Evolutionary conservation across 2,329 filamentous ascomycete genomes (phyloP), one percentile per base, ranked within the genome.

Genomic region (Camptophora hylomeconis): DNA sequence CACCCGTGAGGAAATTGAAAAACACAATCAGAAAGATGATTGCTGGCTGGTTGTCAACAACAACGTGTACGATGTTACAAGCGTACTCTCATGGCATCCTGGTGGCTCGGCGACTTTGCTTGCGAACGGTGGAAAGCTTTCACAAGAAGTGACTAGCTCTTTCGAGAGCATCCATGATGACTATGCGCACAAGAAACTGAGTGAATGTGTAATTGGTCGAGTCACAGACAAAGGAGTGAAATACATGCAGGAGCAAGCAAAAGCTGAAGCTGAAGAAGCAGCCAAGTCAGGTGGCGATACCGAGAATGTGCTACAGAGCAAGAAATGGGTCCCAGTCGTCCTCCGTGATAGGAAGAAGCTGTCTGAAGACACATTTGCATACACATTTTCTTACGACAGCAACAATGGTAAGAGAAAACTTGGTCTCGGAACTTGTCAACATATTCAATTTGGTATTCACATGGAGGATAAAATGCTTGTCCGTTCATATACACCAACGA

Each of bases 41-140:
- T 65, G 63, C 39, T 69, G 65, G 65, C 53, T 69, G n/a, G 59
- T 67, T 0, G 50, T 69, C 3, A 58, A 67, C 31, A 57, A 54
- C 5, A 66, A 63, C 24, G 63, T 67, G 1, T 67, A 67, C 32
- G 61, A 67, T 40, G 57, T 52, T 1, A 66, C 63, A 3, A 55
- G 50, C 25, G 58, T 63, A 3, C 40, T 67, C 10, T 40, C n/a
- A 24, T 27, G 25, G 30, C 25, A 32, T 15, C 30, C 25, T n/a
- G 30, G 30, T 24, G 25, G 30, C 12, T 60, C 58, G 31, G 54
- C 56, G 2, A 49, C 63, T 0, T 60, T 68, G 15, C 45, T 67
- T 35, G 52, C 49, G 0, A 64, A 68, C 41, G 64, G 63, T 1
- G 65, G 65, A 1, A 58, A 55, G 26, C 57, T 65, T 1, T 61